Base-by-base conservation (phyloP, 768 basidiomycete species). In the Russula brevipes region DNA sequence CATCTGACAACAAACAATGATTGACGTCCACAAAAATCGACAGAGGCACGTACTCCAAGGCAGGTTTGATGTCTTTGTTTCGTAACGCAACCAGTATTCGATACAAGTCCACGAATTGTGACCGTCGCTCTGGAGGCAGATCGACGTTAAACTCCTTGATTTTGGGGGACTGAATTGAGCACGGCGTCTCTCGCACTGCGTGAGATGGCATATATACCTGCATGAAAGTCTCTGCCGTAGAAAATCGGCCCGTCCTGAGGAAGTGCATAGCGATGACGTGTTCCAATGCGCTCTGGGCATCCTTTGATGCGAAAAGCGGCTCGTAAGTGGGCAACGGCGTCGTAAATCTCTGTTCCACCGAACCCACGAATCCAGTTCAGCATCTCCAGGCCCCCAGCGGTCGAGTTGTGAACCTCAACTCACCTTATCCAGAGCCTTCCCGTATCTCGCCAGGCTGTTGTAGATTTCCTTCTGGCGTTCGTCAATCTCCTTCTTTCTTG, bases 361-460 rank as follows among this genome's bases (percentile, higher is more conserved):
- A 11, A 19, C 53, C 54, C 53, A 59, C 24, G 24, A 24, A 24
- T 41, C 61, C 33, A 57, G 45, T 61, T 59, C 65, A 50, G 71
- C 24, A 1, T 24, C 24, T 24, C 24, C 24, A 49, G 38, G 38
- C 36, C 52, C n/a, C 14, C 16, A 50, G 24, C 31, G 16, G 19
- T 44, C 14, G 50, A 57, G 47, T 24, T 19, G 36, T 12, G 42
- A 44, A 4, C 12, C 14, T 31, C 63, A 45, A 33, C 80, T 47
- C 60, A 91, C 96, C 87, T 97, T 98, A 71, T 98, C 96, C 72
- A 98, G 74, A 0, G 85, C 81, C 75, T 94, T 98, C 35, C 91
- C 92, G 42, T 95, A 79, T 67, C 84, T 84, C 33, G 85, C 82
- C 9, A 97, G 75, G 2, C 86, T 85, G 19, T 80, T 83, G 69